Conservation (phyloP, 2,329 filamentous ascomycete species). For the Taxawa tesnikishii region DNA sequence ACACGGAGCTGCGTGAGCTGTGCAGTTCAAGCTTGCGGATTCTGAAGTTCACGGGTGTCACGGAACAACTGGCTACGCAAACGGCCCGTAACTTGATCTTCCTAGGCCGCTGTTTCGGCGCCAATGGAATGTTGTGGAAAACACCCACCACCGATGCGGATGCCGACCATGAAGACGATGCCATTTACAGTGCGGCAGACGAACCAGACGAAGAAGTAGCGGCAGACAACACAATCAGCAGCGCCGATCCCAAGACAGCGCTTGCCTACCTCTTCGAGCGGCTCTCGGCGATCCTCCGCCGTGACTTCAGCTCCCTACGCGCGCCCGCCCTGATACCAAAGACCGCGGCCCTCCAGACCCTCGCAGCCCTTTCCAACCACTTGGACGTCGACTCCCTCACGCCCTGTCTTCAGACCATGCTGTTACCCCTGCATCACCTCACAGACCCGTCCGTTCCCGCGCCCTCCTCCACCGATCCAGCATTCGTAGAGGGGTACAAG, state of each 20-base stretch:
- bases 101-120: slow-evolving; percentile 54
- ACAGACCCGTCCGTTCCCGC: slow-evolving; percentile 64
- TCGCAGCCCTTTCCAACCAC: slow-evolving; percentile 56
- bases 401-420: slow-evolving; percentile 51
- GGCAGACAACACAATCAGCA: slow-evolving; percentile 10
- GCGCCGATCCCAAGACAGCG: slow-evolving; percentile 29
- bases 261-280: slow-evolving; percentile 69
- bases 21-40: slow-evolving; percentile 44
- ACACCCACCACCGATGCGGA: slow-evolving; percentile 30
- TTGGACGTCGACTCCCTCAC: slow-evolving; percentile 45
- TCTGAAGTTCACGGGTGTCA: slow-evolving; percentile 43
- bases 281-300: slow-evolving; percentile 65
- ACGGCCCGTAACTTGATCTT: slow-evolving; percentile 73
- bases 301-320: slow-evolving; percentile 47
- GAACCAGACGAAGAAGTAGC: slow-evolving; percentile 23
- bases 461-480: slow-evolving; percentile 39
- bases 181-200: slow-evolving; percentile 33
- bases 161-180: slow-evolving; percentile 29
- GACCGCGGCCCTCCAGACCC: slow-evolving; percentile 59
- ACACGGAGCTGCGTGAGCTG: slow-evolving; percentile 49
- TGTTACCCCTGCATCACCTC: slow-evolving; percentile 65
- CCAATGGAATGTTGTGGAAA: slow-evolving; percentile 42
- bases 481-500: slow-evolving; percentile 58
- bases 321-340: slow-evolving; percentile 59
- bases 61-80: slow-evolving; percentile 64